Evolutionary conservation across 108 stramenopile genomes (phyloP), one percentile per base, ranked within the genome.

Genomic region (Cyclotella sp.): DNA sequence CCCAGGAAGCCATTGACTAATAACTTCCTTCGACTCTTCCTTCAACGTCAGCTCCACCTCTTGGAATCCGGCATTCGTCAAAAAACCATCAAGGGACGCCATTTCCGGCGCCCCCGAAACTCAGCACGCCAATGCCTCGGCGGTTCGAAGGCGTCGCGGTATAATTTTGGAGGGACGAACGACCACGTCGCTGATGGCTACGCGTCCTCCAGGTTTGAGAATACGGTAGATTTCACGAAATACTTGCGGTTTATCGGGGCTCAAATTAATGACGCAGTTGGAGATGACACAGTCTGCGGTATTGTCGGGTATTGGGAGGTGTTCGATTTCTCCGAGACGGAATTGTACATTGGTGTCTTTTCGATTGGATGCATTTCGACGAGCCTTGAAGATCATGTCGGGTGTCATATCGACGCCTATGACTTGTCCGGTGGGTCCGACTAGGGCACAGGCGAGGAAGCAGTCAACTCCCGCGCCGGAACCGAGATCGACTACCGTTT

Each of bases 241-340:
- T 3, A 89, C 91, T 67, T 85, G 84, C 16, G 75, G 68, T 73
- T 97, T 97, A 76, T 97, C 87, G 29, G 94, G 94, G 0, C 85
- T 87, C 13, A 97, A 82, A 66, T 96, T 96, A 73, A 97, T 91
- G 10, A 96, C 97, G 55, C 97, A 96, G 68, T 97, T 97, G 26
- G 88, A 89, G 19, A 97, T 90, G 28, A 96, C 81, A 46, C 88
- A 86, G 71, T 97, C 95, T 45, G 87, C 89, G 26, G 81, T 83
- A 66, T 78, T 79, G 81, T 93, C 93, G 9, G 89, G 86, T 7
- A 97, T 69, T 7, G 88, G 89, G 19, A 97, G 82, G 62, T 86
- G 65, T 84, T 96, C 96, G 73, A 97, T 97, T 73, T 92, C 93
- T n/a, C 92, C 94, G n/a, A 93, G 84, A 24, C 86, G 74, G 70